These are phyloP conservation scores for Nyctanthes arbortristis DNA, from an alignment of 257 asterid genomes.

Conservation along the genomic window DNA sequence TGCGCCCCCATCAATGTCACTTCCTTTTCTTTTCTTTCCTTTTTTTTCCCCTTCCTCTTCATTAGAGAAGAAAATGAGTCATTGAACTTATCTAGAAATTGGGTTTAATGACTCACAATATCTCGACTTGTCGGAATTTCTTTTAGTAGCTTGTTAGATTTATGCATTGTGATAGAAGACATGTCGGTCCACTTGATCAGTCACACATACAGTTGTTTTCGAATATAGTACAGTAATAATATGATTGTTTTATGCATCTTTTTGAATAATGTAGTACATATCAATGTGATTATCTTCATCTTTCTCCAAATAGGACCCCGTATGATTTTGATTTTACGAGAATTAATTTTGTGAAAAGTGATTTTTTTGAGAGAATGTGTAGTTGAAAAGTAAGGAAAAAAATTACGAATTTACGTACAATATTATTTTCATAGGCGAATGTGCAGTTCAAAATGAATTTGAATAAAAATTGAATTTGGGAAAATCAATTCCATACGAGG, in stretches of 20 bases:
- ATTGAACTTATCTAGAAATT: no score
- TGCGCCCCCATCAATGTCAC: background rate
- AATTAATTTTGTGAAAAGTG: no score
- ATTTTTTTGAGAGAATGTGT: no score
- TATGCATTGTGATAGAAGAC: background rate
- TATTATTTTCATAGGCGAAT: no score
- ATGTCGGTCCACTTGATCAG: background rate
- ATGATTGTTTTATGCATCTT: background rate
- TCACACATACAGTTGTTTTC: background rate
- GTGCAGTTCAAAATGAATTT: no score
- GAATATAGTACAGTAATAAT: no score
- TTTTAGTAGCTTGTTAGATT: background rate
- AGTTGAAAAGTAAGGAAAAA: no score
- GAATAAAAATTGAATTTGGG: no score
- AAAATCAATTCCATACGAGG: no score
- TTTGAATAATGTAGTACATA: background rate
- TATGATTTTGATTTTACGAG: no score
- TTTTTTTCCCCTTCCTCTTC: background rate
- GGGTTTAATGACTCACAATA: background rate
- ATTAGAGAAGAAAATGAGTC: background rate
- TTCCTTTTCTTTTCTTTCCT: background rate
- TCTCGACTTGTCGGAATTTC: background rate
- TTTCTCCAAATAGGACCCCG: no score
- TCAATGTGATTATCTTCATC: background rate
- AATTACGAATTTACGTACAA: no score